Evolutionary conservation across 768 basidiomycete genomes (phyloP).

Genomic region (Galerina marginata): DNA sequence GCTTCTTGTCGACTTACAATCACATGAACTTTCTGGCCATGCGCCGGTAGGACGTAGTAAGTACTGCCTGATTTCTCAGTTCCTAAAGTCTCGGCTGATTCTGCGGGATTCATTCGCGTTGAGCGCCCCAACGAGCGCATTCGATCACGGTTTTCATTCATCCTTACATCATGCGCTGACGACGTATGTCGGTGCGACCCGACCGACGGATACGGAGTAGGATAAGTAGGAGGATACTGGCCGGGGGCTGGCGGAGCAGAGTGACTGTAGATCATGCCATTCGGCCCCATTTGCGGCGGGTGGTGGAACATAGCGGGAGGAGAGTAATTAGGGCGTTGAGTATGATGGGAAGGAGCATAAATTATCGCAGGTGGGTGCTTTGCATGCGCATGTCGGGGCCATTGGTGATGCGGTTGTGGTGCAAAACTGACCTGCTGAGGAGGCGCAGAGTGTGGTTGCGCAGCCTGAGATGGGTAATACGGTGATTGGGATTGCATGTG

Average conservation of each 20-base stretch:
- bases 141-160: slow-evolving; percentile 20
- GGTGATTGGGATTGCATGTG: slow-evolving; percentile 32
- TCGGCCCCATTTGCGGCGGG: slow-evolving; percentile 54
- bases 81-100: slow-evolving; percentile 45
- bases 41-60: slow-evolving; percentile 74
- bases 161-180: slow-evolving; percentile 45
- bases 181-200: slow-evolving; percentile 38
- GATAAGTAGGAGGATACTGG: slow-evolving; percentile 47
- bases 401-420: slow-evolving; percentile 24
- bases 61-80: slow-evolving; percentile 70
- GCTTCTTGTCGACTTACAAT: slow-evolving; percentile 54
- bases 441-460: slow-evolving; percentile 15
- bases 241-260: slow-evolving; percentile 55
- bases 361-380: slow-evolving; percentile 60
- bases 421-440: slow-evolving; percentile 36
- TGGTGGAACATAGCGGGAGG: slow-evolving; percentile 67
- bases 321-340: slow-evolving; percentile 54
- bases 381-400: slow-evolving; percentile 28
- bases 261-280: slow-evolving; percentile 72
- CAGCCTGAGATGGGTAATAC: slow-evolving; percentile 24
- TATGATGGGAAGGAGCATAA: slow-evolving; percentile 60
- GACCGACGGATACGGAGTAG: slow-evolving; percentile 47
- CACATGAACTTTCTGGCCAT: slow-evolving; percentile 77
- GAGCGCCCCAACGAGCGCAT: slow-evolving; percentile 24
- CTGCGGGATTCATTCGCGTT: slow-evolving; percentile 28